Percentiles rank a stretch among this genome's conserved stretches.
These are phyloP conservation scores for Infundibulicybe gibba DNA, from an alignment of 768 basidiomycete species.

Conservation along the genomic window DNA sequence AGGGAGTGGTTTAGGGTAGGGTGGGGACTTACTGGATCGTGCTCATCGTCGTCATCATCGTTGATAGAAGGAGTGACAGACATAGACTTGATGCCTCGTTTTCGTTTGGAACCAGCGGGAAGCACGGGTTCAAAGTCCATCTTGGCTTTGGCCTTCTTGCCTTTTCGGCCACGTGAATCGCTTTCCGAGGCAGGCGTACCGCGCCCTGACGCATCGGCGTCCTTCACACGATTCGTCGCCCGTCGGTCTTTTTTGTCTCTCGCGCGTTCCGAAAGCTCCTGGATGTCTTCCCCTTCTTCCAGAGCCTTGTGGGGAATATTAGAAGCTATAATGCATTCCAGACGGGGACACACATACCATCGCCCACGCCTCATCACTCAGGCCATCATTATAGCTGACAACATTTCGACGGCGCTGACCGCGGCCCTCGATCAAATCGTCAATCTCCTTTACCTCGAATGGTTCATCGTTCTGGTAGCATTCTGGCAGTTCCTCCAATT, in stretches of 20 bases:
- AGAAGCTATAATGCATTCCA: background rate
- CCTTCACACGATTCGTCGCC: slow-evolving; percentile 53
- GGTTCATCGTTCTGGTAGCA: slow-evolving; percentile 87
- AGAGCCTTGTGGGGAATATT: slow-evolving; percentile 44
- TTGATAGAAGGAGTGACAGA: slow-evolving; percentile 76
- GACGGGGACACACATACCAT: slow-evolving; percentile 45
- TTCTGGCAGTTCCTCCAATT: slow-evolving; percentile 86
- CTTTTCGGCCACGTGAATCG: slow-evolving; percentile 57
- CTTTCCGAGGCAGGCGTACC: slow-evolving; percentile 64
- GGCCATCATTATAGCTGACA: slow-evolving; percentile 91
- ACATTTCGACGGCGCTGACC: slow-evolving; percentile 81
- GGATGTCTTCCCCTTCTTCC: slow-evolving; percentile 78
- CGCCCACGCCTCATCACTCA: slow-evolving; percentile 93
- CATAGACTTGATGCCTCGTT: slow-evolving; percentile 69
- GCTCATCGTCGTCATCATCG: slow-evolving; percentile 78
- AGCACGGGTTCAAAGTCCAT: slow-evolving; percentile 44
- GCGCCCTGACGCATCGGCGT: slow-evolving; percentile 56
- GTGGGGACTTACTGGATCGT: slow-evolving; percentile 50
- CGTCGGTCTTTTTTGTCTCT: slow-evolving; percentile 66
- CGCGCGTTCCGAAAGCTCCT: slow-evolving; percentile 65
- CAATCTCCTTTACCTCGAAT: slow-evolving; percentile 60
- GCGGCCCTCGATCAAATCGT: slow-evolving; percentile 71
- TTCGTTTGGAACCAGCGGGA: slow-evolving; percentile 63
- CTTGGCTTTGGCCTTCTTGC: slow-evolving; percentile 61
- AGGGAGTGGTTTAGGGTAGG: background rate